Evolutionary conservation across 2,329 filamentous ascomycete species (phyloP).

Genomic region (Aspergillus fischeri): DNA sequence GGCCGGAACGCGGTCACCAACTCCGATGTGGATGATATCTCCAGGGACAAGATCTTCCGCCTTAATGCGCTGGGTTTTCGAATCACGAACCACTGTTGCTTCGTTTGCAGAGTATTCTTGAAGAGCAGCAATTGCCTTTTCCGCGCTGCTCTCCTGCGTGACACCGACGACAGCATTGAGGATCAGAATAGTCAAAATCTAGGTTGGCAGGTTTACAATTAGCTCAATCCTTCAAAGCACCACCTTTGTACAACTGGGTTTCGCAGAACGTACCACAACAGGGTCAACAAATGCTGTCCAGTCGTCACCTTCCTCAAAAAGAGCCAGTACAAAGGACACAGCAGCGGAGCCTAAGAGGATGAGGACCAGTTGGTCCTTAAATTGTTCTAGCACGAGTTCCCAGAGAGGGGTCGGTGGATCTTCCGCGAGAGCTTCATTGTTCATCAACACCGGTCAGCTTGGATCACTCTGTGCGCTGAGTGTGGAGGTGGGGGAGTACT

Average conservation of each 20-base stretch:
- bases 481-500: conserved; percentile 14
- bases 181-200: conserved; percentile 96
- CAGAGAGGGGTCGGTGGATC: conserved; percentile 94
- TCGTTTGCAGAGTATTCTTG: conserved; percentile 99
- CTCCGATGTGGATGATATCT: conserved; percentile 80
- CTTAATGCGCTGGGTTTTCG: conserved; percentile 75
- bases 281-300: conserved; percentile 98
- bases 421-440: conserved; percentile 63
- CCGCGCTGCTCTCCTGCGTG: conserved; percentile 96
- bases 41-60: conserved; percentile 97
- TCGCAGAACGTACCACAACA: conserved; percentile 66
- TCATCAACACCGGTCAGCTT: conserved; percentile 14
- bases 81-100: conserved; percentile 86
- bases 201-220: conserved; percentile 4
- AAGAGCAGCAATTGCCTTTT: conserved; percentile 95
- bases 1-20: conserved; percentile 90
- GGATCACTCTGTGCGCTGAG: background rate
- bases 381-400: conserved; percentile 96
- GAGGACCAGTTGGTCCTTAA: conserved; percentile 97
- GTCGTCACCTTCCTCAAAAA: conserved; percentile 88
- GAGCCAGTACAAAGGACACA: conserved; percentile 85
- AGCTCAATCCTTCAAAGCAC: conserved; percentile 12
- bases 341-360: conserved; percentile 90
- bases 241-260: background rate
- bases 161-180: conserved; percentile 97